Evolutionary conservation across 768 basidiomycete species (phyloP).

Genomic region (Termitomyces eurrhizus): DNA sequence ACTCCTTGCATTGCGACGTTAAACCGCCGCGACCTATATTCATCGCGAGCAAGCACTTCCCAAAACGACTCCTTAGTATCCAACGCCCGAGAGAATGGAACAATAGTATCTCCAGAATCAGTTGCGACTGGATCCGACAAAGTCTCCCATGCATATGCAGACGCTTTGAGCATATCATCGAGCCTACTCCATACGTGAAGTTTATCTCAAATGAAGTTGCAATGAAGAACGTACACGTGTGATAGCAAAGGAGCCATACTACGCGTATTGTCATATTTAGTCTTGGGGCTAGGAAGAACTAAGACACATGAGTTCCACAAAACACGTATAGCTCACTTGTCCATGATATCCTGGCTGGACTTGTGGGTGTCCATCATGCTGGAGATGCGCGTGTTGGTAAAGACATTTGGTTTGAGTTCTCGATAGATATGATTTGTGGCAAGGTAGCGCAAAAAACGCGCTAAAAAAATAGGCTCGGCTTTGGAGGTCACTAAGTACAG

Average conservation of each 20-base stretch:
- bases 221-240: conserved; percentile 15
- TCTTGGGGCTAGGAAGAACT: not conserved
- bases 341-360: conserved; percentile 21
- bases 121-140: too few species aligned
- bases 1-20: too few species aligned
- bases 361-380: conserved; percentile 28
- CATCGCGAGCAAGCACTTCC: conserved; percentile 18
- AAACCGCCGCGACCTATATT: too few species aligned
- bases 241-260: conserved; percentile 22
- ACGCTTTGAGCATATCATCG: not conserved
- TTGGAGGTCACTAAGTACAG: not conserved
- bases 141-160: conserved; percentile 7
- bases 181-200: too few species aligned
- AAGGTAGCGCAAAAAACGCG: conserved; percentile 15
- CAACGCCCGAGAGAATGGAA: conserved; percentile 23
- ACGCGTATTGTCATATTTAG: conserved; percentile 12
- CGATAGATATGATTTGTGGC: not conserved
- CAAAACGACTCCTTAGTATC: conserved; percentile 21
- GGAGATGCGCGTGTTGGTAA: conserved; percentile 30
- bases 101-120: conserved; percentile 17
- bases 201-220: not conserved
- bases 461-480: not conserved
- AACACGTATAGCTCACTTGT: conserved; percentile 18
- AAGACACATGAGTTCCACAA: too few species aligned
- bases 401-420: conserved; percentile 28